Evolutionary conservation across 805 yeast species (phyloP), one percentile per base, ranked within the genome.

Genomic region (Pichia californica): DNA sequence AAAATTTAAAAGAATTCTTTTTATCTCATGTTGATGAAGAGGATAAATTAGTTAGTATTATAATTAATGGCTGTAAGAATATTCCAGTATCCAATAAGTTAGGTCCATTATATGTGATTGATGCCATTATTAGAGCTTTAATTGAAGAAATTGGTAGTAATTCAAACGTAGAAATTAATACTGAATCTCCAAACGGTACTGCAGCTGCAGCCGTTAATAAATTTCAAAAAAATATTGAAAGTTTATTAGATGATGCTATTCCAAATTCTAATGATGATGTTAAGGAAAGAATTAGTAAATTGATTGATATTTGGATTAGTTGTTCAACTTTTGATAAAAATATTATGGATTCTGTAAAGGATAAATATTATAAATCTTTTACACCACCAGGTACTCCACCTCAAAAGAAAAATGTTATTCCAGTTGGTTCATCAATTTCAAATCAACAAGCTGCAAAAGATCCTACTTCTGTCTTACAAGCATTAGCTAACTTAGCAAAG

Each of bases 231-330:
- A 64, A 81, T 50, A 76, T 88, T 50, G 82, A 78, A 55, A 71
- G 73, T 35, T 62, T 86, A 44, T 63, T 87, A 48, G 78, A 76
- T 50, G 81, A 81, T 53, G 78, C 87, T 26, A 63, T 81, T 51
- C 69, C 73, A 33, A 76, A 73, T 47, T 69, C 77, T 48, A 62
- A 52, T 47, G 71, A 66, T 43, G 84, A 71, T 58, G 84, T 70
- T 63, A 76, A 63, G 58, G 88, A 79, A 46, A 93, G 89, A 62
- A 77, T 88, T 53, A 70, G 80, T 55, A 91, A 88, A 64, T 72
- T 93, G 53, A 75, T 93, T 52, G 95, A 87, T 50, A 89, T 93
- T 55, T 93, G 99, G 99, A 86, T 79, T 52, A 79, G 86, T 51
- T 83, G 88, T 30, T 79, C 77, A 34, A 83, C 96, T 14, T 91